phyloP scores from a whole-genome alignment of 2,329 filamentous ascomycete species.

The Magnaporthiopsis incrustans region DNA sequence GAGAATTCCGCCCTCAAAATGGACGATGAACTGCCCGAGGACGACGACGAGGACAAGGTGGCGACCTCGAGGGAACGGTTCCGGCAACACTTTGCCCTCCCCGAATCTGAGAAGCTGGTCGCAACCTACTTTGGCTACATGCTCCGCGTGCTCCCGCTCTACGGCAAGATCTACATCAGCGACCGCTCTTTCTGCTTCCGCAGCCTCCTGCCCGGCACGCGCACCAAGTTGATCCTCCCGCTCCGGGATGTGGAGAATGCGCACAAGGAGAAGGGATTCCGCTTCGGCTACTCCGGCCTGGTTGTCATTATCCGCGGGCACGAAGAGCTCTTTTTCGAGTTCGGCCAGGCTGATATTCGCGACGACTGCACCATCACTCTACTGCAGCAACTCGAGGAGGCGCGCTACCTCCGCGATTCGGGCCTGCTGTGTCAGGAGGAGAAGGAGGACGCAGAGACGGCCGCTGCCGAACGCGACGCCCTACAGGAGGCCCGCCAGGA shows the following conservation, averaged over 20 bases:
- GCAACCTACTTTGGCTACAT: slow-evolving; percentile 90
- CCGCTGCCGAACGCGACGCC: slow-evolving; percentile 73
- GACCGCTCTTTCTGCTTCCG: slow-evolving; percentile 85
- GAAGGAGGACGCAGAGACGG: slow-evolving; percentile 61
- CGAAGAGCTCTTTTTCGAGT: slow-evolving; percentile 96
- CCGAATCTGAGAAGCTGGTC: slow-evolving; percentile 70
- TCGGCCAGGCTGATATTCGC: slow-evolving; percentile 64
- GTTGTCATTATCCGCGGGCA: slow-evolving; percentile 90
- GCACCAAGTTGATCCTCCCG: slow-evolving; percentile 87
- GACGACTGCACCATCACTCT: slow-evolving; percentile 86
- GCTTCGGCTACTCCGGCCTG: slow-evolving; percentile 82
- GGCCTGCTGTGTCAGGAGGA: slow-evolving; percentile 60
- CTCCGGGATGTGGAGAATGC: slow-evolving; percentile 88
- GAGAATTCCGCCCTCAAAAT: slow-evolving; percentile 41
- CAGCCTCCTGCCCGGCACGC: slow-evolving; percentile 78
- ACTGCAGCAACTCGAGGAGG: slow-evolving; percentile 66
- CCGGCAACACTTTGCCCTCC: slow-evolving; percentile 83
- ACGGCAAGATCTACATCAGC: slow-evolving; percentile 94
- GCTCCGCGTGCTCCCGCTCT: slow-evolving; percentile 82
- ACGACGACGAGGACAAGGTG: slow-evolving; percentile 54
- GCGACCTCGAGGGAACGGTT: slow-evolving; percentile 71
- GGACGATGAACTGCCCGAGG: slow-evolving; percentile 45
- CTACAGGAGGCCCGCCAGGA: slow-evolving; percentile 64
- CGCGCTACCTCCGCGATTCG: slow-evolving; percentile 62
- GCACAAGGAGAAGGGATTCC: slow-evolving; percentile 90